Evolutionary conservation across 345 rosid species (phyloP), one percentile per base, ranked within the genome.

Genomic region (Kernera saxatilis): DNA sequence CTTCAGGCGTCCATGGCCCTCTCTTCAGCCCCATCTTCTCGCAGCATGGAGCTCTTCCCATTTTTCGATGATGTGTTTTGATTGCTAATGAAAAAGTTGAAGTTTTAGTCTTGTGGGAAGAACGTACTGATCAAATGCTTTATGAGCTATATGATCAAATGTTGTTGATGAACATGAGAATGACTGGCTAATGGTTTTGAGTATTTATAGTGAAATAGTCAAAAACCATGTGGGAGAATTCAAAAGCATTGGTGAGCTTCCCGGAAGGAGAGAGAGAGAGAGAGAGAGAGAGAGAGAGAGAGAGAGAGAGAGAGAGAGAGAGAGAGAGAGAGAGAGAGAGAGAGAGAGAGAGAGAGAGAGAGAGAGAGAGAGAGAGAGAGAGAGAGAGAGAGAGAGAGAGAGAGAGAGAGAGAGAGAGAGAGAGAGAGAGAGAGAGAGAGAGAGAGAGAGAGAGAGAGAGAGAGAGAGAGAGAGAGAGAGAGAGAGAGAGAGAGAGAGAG

Each of bases 31-130:
- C 95, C 86, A 75, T 81, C 78, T 90, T 85, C 71, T 87, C 90
- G 54, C 98, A 90, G 69, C 96, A 90, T 63, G 97, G 98, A 82
- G 91, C 90, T 79, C 98, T 85, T 71, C 57, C 98, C 98, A 90
- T 92, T 49, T 81, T 69, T 21, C 26, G 53, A 66, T 57, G 17
- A 40, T 36, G 36, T 44, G 40, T 41, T 64, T 40, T 25, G 49
- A 12, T 69, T 51, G 35, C n/a, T 46, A 50, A 23, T 29, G 17
- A 18, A 40, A 15, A 43, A 15, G 13, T 29, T 37, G 53, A 26
- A 27, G 45, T 61, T 10, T 52, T 54, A n/a, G 35, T 23, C 35
- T 69, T 41, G 58, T 65, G n/a, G 57, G 13, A 48, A 32, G 26
- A 33, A 45, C 27, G 17, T 12, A 36, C 37, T 41, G 51, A 39